These are phyloP conservation scores for Scleroderma citrinum DNA, from an alignment of 768 basidiomycete genomes.

Conservation along the genomic window DNA sequence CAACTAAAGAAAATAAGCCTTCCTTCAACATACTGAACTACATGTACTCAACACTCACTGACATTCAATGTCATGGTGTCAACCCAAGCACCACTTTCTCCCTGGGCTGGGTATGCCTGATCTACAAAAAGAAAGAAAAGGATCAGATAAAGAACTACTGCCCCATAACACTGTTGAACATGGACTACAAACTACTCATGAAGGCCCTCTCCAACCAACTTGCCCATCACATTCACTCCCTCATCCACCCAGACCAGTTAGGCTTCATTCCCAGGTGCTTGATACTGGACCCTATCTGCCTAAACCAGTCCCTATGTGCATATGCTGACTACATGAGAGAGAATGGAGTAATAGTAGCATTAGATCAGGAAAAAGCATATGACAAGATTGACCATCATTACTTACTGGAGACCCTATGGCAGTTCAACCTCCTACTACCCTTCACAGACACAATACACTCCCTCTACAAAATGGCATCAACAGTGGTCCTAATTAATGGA, in stretches of 20 bases:
- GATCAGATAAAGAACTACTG: conserved; percentile 10
- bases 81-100: background rate
- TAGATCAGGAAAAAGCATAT: conserved; percentile 14
- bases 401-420: conserved; percentile 1
- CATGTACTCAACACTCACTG: background rate
- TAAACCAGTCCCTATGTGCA: too few species aligned
- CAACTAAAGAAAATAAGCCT: background rate
- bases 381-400: conserved; percentile 15
- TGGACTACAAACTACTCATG: conserved; percentile 15
- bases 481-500: conserved; percentile 13
- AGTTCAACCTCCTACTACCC: conserved; percentile 4
- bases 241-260: conserved; percentile 5
- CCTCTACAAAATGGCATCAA: conserved; percentile 12
- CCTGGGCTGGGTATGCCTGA: conserved; percentile 24
- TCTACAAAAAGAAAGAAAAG: conserved; percentile 6
- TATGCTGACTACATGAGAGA: too few species aligned
- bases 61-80: conserved; percentile 2
- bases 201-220: conserved; percentile 7
- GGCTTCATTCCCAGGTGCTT: too few species aligned
- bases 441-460: conserved; percentile 11
- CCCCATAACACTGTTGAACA: conserved; percentile 14
- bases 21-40: background rate
- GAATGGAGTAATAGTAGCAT: background rate
- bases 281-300: too few species aligned
- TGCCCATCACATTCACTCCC: background rate